Base-by-base conservation (phyloP, 2,329 filamentous ascomycete species). In the Albifimbria verrucaria region DNA sequence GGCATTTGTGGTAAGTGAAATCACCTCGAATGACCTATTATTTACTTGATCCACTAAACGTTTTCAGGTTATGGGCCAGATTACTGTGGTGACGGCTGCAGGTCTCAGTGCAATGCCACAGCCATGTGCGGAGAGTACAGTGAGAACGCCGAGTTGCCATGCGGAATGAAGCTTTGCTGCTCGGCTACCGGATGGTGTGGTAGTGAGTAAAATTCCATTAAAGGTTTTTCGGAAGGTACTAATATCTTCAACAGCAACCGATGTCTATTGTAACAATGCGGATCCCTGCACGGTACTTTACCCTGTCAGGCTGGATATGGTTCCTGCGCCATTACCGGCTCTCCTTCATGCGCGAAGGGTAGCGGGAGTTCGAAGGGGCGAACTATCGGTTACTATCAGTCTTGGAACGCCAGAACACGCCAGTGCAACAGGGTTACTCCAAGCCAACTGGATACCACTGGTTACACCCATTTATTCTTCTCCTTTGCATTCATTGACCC, bases 221-320 rank as follows among this genome's bases (percentile, higher is more conserved):
- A n/a, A 39, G 5, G 4, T 5, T 12, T 7, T n/a, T 12, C 11
- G 32, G 12, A 5, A 17, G 15, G 18, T 39, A n/a, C 12, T 39
- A 12, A 32, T 9, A 39, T n/a, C 11, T 39, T 6, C 11, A 12
- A 6, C 15, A n/a, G 18, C 32, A 39, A 39, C 6, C 15, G 32
- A 39, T 4, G 32, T 39, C 6, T 39, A 17, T 15, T 39, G 32
- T 12, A 12, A 39, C 11, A 39, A 39, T n/a, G 32, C 32, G 5
- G 32, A 39, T 15, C 32, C 32, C 12, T 39, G 5, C 32, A 39
- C 12, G 11, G 11, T 12, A 39, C 32, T 39, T n/a, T 39, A 12
- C 61, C 66, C 15, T 73, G 69, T 47, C 70, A 72, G 32, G 17
- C 58, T 49, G 66, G 63, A 17, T 72, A 65, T 55, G 71, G 72